Evolutionary conservation across 2,329 filamentous ascomycete species (phyloP).

Genomic region (Cytospora mali): DNA sequence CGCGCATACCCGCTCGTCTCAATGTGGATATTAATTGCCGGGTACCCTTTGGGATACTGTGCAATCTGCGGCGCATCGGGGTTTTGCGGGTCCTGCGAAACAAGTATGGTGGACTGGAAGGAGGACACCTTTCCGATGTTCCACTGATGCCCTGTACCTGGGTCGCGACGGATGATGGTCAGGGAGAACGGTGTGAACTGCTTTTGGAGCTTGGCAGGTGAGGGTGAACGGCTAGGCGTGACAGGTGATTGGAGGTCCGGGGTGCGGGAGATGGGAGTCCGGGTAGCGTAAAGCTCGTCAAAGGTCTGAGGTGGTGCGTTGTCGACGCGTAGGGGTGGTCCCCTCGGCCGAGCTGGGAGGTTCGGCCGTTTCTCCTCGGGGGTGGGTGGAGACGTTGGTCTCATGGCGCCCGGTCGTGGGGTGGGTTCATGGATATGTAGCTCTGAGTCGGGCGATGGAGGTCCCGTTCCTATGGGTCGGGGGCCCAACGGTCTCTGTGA

Average conservation of each 20-base stretch:
- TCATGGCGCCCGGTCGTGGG: slow-evolving; percentile 3
- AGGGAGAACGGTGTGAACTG: slow-evolving; percentile 53
- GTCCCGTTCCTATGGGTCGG: slow-evolving; percentile 18
- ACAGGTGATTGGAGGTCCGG: slow-evolving; percentile 11
- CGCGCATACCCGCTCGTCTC: slow-evolving; percentile 61
- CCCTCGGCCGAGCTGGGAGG: slow-evolving; percentile 8
- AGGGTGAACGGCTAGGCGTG: slow-evolving; percentile 38
- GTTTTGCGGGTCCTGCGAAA: slow-evolving; percentile 32
- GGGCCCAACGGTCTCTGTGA: slow-evolving; percentile 29
- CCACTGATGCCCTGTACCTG: slow-evolving; percentile 70
- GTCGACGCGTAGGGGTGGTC: slow-evolving; percentile 1
- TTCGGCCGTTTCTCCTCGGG: background rate
- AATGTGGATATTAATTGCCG: slow-evolving; percentile 54
- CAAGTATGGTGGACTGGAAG: slow-evolving; percentile 48
- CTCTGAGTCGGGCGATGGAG: slow-evolving; percentile 16
- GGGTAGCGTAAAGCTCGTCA: slow-evolving; percentile 9
- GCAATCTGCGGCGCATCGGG: slow-evolving; percentile 30
- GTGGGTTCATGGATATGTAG: background rate
- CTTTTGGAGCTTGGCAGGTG: slow-evolving; percentile 40
- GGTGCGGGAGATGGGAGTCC: background rate
- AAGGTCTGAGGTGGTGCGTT: slow-evolving; percentile 11
- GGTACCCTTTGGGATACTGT: slow-evolving; percentile 34
- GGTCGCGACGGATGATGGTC: slow-evolving; percentile 74
- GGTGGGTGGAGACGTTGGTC: slow-evolving; percentile 5
- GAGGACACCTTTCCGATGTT: slow-evolving; percentile 70